Percentiles rank a stretch among this genome's conserved stretches.
Evolutionary conservation across 1,284 basidiomycete species (phyloP).

Genomic region (Moesziomyces aphidis): DNA sequence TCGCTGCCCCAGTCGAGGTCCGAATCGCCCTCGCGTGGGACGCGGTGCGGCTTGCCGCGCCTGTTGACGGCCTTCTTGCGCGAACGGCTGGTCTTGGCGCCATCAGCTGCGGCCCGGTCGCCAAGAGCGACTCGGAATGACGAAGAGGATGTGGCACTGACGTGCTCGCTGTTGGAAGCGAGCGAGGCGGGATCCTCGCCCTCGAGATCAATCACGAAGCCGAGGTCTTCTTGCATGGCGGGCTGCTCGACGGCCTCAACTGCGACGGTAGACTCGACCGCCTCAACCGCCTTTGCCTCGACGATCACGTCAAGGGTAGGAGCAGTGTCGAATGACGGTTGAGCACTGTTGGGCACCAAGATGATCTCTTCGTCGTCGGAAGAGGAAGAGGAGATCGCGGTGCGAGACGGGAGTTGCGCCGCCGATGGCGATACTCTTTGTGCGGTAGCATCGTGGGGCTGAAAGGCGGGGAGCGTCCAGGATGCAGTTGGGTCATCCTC

Average conservation of each 20-base stretch:
- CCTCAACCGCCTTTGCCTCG: constrained; percentile 10
- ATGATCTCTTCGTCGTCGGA: constrained; percentile 44
- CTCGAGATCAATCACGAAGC: constrained; percentile 47
- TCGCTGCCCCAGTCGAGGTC: constrained; percentile 65
- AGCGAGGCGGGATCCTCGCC: constrained; percentile 24
- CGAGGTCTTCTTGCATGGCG: constrained; percentile 3
- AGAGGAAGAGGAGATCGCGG: constrained; percentile 12
- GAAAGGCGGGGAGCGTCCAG: constrained; percentile 32
- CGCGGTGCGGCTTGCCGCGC: constrained; percentile 18
- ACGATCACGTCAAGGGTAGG: background rate
- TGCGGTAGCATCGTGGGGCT: constrained; percentile 5
- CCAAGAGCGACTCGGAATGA: constrained; percentile 34
- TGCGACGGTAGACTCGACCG: constrained; percentile 9
- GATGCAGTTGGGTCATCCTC: constrained; percentile 16
- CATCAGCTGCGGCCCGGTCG: constrained; percentile 10
- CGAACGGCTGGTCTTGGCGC: constrained; percentile 1
- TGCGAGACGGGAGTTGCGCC: constrained; percentile 8
- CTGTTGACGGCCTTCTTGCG: constrained; percentile 14
- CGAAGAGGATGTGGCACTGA: constrained; percentile 3
- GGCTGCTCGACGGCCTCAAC: constrained; percentile 17
- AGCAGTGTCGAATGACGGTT: background rate
- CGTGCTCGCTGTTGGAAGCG: background rate
- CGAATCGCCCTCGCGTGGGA: constrained; percentile 57
- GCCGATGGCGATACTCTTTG: background rate
- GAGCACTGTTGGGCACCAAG: constrained; percentile 15